Base-by-base conservation (phyloP, 2,329 filamentous ascomycete genomes). In the Colletotrichum siamense region DNA sequence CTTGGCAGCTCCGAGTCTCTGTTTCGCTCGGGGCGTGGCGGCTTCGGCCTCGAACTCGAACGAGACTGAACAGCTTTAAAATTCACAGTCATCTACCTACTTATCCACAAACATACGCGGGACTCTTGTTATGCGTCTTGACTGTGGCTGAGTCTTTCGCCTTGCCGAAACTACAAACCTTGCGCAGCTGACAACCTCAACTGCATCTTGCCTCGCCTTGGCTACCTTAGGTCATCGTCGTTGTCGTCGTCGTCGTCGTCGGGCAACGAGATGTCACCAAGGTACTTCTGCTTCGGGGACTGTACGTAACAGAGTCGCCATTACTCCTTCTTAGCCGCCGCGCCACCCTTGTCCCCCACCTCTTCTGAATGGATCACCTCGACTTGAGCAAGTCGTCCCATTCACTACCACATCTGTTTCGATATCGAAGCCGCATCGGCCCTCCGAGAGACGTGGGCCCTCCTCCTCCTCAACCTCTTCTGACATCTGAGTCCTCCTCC, bases 371-470 rank as follows among this genome's bases (percentile, higher is more conserved):
- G 49, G 52, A 72, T 22, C 10, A 24, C 36, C 44, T 55, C 30
- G 22, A 30, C 28, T 13, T 52, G 57, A 30, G 18, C 26, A n/a
- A 62, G 26, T 61, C 57, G 28, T 62, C 28, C 59, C n/a, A 62
- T 62, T 34, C 28, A 62, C 30, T n/a, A 36, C 30, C 59, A 28
- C 26, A 55, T 24, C 12, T 34, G 26, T 62, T 69, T 75, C 39
- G 61, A 26, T 44, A 30, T 69, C 70, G 74, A 71, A 66, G 52
- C 65, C 71, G 71, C 57, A 28, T 76, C 74, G 74, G 71, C 34
- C 44, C 52, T 76, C 74, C 71, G 36, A 44, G 73, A 68, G 34
- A 57, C 13, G 18, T 30, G 30, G 59, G 3, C 66, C 65, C 44
- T 63, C 57, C 16, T 66, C 28, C 3, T 59, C 65, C 44, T 69